phyloP scores from a whole-genome alignment of 768 basidiomycete genomes.

The Gymnopilus dilepis region DNA sequence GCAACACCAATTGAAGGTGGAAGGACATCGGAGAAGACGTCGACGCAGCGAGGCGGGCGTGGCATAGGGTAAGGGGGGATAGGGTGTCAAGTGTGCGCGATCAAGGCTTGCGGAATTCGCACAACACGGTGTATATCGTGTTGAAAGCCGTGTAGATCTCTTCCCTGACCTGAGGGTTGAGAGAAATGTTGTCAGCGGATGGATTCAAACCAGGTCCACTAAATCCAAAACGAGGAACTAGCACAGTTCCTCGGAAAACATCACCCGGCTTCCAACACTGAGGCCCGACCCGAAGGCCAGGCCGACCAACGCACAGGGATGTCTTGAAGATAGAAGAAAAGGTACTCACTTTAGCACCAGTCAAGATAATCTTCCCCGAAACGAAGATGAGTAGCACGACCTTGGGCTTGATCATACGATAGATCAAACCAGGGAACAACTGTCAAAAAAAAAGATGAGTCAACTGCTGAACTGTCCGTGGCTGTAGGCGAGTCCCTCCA shows the following conservation, averaged over 20 bases:
- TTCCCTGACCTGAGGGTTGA: conserved; percentile 81
- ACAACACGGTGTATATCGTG: conserved; percentile 97
- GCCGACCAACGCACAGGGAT: conserved; percentile 21
- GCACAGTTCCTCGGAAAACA: conserved; percentile 22
- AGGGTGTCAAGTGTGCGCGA: conserved; percentile 19
- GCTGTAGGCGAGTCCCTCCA: conserved; percentile 96
- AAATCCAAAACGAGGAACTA: conserved; percentile 31
- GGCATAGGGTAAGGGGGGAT: conserved; percentile 22
- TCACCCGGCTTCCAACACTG: conserved; percentile 21
- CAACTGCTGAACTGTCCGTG: conserved; percentile 97
- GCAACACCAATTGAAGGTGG: conserved; percentile 16
- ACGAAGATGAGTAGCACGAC: conserved; percentile 99
- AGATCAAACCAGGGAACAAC: conserved; percentile 99
- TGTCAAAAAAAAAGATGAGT: conserved; percentile 37
- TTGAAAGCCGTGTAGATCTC: conserved; percentile 99
- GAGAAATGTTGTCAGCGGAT: conserved; percentile 53
- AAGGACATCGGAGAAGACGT: conserved; percentile 9
- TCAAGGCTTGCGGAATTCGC: conserved; percentile 91
- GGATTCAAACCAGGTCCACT: conserved; percentile 50
- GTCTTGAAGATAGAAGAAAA: conserved; percentile 29
- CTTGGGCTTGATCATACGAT: conserved; percentile 99
- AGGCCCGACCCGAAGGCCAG: conserved; percentile 16
- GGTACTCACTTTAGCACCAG: conserved; percentile 91
- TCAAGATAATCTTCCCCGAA: conserved; percentile 98
- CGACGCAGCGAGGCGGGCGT: conserved; percentile 23